Conservation (phyloP, 1,139 yeast species). For the Zygosaccharomyces sapae region DNA sequence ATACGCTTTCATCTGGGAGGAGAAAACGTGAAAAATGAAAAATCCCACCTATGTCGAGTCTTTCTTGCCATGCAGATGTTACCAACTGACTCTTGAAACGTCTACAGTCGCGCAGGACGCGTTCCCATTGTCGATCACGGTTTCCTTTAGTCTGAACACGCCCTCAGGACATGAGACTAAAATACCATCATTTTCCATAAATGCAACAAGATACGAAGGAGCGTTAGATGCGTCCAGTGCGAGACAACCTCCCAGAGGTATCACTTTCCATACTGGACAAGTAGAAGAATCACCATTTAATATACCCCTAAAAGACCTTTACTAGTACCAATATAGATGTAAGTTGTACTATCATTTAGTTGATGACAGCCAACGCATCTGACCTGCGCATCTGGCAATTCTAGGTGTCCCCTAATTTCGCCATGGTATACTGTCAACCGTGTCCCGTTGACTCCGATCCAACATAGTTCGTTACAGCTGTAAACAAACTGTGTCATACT, state of each 20-base stretch:
- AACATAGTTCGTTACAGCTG: not conserved
- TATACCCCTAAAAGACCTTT: not conserved
- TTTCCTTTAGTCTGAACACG: not conserved
- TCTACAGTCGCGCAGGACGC: too few relatives aligned
- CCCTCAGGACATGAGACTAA: conserved; percentile 6
- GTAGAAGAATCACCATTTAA: too few relatives aligned
- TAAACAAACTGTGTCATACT: not conserved
- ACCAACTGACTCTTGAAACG: not conserved
- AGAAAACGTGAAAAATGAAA: not conserved
- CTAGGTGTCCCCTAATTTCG: conserved; percentile 6
- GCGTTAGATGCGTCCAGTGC: conserved; percentile 8
- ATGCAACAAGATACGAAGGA: conserved; percentile 4
- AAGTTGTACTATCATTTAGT: too few relatives aligned
- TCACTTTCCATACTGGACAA: not conserved
- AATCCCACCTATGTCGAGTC: too few relatives aligned
- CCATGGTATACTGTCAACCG: conserved; percentile 4
- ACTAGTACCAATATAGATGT: not conserved
- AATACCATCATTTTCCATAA: conserved; percentile 7
- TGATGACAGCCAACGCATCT: too few relatives aligned
- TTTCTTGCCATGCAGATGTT: not conserved
- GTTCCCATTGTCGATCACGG: not conserved
- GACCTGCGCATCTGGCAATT: not conserved
- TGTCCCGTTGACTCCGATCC: not conserved
- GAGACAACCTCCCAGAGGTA: conserved; percentile 1
- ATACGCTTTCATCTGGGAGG: conserved; percentile 10